Evolutionary conservation across 2,329 filamentous ascomycete genomes (phyloP).

Genomic region (Sarocladiaceae sp.): DNA sequence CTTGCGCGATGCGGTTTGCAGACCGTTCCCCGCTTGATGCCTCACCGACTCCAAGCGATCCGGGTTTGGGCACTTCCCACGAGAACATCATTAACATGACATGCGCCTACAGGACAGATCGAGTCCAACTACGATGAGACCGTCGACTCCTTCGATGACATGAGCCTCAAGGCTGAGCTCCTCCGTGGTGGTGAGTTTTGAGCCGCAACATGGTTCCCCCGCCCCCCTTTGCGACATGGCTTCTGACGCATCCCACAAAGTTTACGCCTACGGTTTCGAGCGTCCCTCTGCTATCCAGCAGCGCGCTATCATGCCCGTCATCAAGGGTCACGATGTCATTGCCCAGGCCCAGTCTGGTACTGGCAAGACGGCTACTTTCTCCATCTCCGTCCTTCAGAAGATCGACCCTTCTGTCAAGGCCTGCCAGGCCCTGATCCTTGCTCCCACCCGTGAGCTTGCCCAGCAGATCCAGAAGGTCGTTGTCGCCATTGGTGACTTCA

Average conservation of each 20-base stretch:
- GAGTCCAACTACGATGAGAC: slow-evolving; percentile 99
- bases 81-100: slow-evolving; percentile 16
- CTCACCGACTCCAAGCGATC: slow-evolving; percentile 10
- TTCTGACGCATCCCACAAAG: slow-evolving; percentile 28
- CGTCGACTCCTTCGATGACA: slow-evolving; percentile 97
- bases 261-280: slow-evolving; percentile 99
- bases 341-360: slow-evolving; percentile 99
- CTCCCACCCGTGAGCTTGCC: slow-evolving; percentile 95
- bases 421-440: slow-evolving; percentile 96
- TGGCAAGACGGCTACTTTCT: slow-evolving; percentile 99
- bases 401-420: slow-evolving; percentile 91
- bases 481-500: slow-evolving; percentile 97
- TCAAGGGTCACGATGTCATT: slow-evolving; percentile 99
- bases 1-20: background rate
- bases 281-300: slow-evolving; percentile 99
- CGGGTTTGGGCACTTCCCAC: background rate
- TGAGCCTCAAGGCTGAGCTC: slow-evolving; percentile 95
- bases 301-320: slow-evolving; percentile 99
- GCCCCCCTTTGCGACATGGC: slow-evolving; percentile 10
- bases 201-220: slow-evolving; percentile 9
- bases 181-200: slow-evolving; percentile 71
- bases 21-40: slow-evolving; percentile 8
- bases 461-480: slow-evolving; percentile 99
- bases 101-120: slow-evolving; percentile 71
- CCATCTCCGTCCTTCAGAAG: slow-evolving; percentile 98